Percentiles rank a stretch among this genome's conserved stretches.
phyloP scores from a whole-genome alignment of 805 yeast genomes.

The Scheffersomyces coipomensis region DNA sequence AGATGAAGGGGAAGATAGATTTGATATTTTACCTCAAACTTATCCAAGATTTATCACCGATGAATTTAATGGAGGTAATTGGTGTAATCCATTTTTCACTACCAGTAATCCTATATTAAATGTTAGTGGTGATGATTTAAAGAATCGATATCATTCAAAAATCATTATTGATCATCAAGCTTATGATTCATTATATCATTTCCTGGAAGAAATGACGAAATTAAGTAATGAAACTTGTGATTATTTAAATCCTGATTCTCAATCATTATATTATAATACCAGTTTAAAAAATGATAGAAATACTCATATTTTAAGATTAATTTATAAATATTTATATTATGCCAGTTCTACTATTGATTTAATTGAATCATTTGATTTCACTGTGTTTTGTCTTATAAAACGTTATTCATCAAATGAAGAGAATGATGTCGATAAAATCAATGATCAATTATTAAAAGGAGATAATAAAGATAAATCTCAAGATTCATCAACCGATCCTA shows the following conservation, averaged over 20 bases:
- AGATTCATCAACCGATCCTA: no score
- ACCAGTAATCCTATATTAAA: slow-evolving; percentile 34
- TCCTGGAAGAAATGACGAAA: slow-evolving; percentile 35
- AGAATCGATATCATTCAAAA: slow-evolving; percentile 41
- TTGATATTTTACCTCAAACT: slow-evolving; percentile 54
- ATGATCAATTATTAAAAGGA: slow-evolving; percentile 5
- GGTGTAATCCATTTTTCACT: slow-evolving; percentile 67
- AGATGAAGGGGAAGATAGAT: slow-evolving; percentile 32
- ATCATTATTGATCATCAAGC: slow-evolving; percentile 52
- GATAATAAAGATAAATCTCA: slow-evolving; percentile 5
- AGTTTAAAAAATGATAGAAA: slow-evolving; percentile 42
- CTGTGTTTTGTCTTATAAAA: slow-evolving; percentile 48
- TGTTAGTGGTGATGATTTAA: slow-evolving; percentile 43
- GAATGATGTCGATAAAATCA: slow-evolving; percentile 11
- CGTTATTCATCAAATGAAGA: slow-evolving; percentile 21
- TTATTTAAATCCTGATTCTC: slow-evolving; percentile 35
- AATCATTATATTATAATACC: slow-evolving; percentile 35
- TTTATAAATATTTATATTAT: slow-evolving; percentile 52
- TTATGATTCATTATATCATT: slow-evolving; percentile 32
- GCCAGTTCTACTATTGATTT: slow-evolving; percentile 50
- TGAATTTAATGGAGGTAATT: slow-evolving; percentile 75
- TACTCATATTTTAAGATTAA: slow-evolving; percentile 49
- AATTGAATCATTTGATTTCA: slow-evolving; percentile 61
- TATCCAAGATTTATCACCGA: slow-evolving; percentile 68
- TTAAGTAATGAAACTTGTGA: slow-evolving; percentile 42